phyloP scores from a whole-genome alignment of 2,329 filamentous ascomycete species.

The Karstenula rhodostoma region DNA sequence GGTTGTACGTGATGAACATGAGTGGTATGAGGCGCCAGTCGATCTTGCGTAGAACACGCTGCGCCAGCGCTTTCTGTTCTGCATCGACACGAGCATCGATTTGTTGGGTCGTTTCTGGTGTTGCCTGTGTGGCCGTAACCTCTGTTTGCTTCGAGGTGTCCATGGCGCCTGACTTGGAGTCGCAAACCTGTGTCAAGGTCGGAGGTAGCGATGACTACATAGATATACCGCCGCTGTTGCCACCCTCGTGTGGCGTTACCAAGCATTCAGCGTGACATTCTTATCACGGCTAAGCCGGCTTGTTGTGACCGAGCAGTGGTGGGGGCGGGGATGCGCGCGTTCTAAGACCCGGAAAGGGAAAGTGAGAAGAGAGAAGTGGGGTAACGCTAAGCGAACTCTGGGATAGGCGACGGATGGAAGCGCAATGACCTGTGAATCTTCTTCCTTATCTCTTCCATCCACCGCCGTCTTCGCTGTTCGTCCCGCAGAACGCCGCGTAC shows the following conservation, averaged over 20 bases:
- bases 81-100: neutral
- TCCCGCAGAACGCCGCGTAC: neutral
- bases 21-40: conserved; percentile 64
- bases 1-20: conserved; percentile 65
- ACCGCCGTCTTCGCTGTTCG: neutral
- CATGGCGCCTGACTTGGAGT: neutral
- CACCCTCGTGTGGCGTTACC: neutral
- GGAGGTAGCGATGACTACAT: neutral
- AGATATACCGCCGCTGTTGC: neutral
- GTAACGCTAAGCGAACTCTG: neutral
- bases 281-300: conserved; percentile 4
- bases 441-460: neutral
- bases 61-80: conserved; percentile 21
- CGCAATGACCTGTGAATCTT: neutral
- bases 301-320: neutral
- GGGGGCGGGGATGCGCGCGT: neutral
- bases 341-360: neutral
- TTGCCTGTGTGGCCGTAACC: neutral
- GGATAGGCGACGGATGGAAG: neutral
- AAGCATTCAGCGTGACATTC: neutral
- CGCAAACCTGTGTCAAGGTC: neutral
- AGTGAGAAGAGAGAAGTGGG: neutral
- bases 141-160: neutral
- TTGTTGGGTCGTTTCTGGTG: neutral
- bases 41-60: conserved; percentile 62